Evolutionary conservation across 1,139 yeast genomes (phyloP).

Genomic region (Hyphopichia wangnamkhiaoensis): DNA sequence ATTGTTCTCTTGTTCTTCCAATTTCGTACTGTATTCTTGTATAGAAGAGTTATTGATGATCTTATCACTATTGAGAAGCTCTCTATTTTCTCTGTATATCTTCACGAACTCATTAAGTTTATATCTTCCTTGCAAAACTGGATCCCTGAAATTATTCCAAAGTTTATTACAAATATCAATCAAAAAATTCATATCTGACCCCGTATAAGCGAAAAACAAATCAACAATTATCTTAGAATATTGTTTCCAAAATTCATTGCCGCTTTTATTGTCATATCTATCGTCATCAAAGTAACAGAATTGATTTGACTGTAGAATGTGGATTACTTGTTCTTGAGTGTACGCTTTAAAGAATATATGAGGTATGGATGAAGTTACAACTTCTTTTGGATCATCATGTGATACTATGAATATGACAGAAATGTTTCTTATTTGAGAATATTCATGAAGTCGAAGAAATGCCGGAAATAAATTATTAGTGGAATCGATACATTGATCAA

Average conservation of each 20-base stretch:
- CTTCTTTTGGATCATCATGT: conserved; percentile 47
- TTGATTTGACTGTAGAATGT: conserved; percentile 32
- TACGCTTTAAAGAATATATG: conserved; percentile 51
- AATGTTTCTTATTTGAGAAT: conserved; percentile 30
- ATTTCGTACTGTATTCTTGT: conserved; percentile 24
- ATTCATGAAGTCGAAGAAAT: conserved; percentile 50
- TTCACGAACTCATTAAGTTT: conserved; percentile 43
- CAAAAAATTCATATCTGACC: conserved; percentile 50
- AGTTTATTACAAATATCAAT: conserved; percentile 41
- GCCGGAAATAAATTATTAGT: conserved; percentile 46
- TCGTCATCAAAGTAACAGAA: conserved; percentile 27
- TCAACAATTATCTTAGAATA: conserved; percentile 54
- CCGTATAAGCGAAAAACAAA: conserved; percentile 52
- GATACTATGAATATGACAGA: conserved; percentile 34
- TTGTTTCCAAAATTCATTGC: conserved; percentile 45
- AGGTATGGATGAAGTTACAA: conserved; percentile 51
- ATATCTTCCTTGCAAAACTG: conserved; percentile 34
- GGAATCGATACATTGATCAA: conserved; percentile 56
- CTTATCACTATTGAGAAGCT: conserved; percentile 42
- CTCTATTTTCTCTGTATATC: conserved; percentile 45
- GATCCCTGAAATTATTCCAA: conserved; percentile 55
- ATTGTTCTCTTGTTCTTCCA: conserved; percentile 18
- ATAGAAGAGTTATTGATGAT: conserved; percentile 38
- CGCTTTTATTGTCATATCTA: conserved; percentile 23
- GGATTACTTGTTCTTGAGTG: conserved; percentile 37